Evolutionary conservation across 1,139 yeast species (phyloP).

Genomic region (Kodamaea anthophila): DNA sequence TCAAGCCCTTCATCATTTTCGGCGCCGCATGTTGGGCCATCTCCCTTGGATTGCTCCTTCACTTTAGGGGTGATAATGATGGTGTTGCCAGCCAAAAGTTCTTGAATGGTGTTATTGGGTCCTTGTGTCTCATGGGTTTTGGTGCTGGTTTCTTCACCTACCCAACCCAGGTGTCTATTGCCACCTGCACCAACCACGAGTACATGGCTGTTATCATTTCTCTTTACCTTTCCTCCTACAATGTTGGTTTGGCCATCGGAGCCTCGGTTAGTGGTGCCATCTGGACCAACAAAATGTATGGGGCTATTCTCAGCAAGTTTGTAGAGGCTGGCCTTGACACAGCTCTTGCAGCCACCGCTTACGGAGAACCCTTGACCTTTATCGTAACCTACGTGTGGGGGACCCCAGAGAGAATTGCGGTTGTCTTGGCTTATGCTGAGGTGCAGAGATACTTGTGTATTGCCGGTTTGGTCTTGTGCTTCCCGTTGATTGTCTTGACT

Average conservation of each 20-base stretch:
- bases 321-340: slow-evolving; percentile 12
- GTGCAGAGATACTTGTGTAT: slow-evolving; percentile 54
- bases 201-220: slow-evolving; percentile 61
- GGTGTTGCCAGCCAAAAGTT: slow-evolving; percentile 25
- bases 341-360: slow-evolving; percentile 41
- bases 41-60: slow-evolving; percentile 52
- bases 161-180: slow-evolving; percentile 60
- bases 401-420: slow-evolving; percentile 49
- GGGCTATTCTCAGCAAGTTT: slow-evolving; percentile 17
- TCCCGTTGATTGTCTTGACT: slow-evolving; percentile 44
- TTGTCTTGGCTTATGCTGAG: slow-evolving; percentile 53
- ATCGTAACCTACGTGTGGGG: slow-evolving; percentile 50
- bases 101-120: slow-evolving; percentile 57
- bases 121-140: slow-evolving; percentile 59
- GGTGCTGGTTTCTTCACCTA: slow-evolving; percentile 71
- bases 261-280: slow-evolving; percentile 56
- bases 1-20: slow-evolving; percentile 54
- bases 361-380: slow-evolving; percentile 46
- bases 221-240: slow-evolving; percentile 47
- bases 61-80: slow-evolving; percentile 49
- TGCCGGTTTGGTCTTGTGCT: slow-evolving; percentile 51
- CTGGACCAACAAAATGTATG: slow-evolving; percentile 48
- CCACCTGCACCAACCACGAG: slow-evolving; percentile 56
- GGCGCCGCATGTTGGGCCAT: slow-evolving; percentile 53
- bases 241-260: slow-evolving; percentile 57